Conservation (phyloP, 305 asterid genomes). For the Fraxinus paxiana region DNA sequence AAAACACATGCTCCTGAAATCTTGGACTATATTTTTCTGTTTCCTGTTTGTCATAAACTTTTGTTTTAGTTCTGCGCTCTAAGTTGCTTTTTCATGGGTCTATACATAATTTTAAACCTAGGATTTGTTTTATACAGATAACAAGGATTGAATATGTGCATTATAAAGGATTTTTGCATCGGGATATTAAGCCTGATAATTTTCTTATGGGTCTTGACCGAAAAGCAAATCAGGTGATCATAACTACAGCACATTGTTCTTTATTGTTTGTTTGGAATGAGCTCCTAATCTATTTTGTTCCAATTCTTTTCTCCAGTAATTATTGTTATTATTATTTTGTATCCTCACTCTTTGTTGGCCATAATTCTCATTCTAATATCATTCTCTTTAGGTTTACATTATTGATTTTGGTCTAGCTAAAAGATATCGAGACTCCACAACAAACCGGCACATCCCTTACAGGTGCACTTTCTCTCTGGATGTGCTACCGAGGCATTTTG, state of each 20-base stretch:
- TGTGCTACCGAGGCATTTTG: slow-evolving; percentile 13
- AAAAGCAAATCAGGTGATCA: slow-evolving; percentile 83
- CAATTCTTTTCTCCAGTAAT: neutral
- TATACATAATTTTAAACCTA: neutral
- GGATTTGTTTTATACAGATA: slow-evolving; percentile 45
- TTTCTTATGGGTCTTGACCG: slow-evolving; percentile 99
- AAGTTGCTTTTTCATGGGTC: neutral
- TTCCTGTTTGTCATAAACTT: slow-evolving; percentile 8
- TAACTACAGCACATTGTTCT: neutral
- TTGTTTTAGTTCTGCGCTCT: slow-evolving; percentile 3
- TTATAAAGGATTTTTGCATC: slow-evolving; percentile 88
- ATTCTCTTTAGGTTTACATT: slow-evolving; percentile 59
- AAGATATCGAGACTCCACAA: slow-evolving; percentile 76
- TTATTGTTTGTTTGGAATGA: neutral
- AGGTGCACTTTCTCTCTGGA: slow-evolving; percentile 44
- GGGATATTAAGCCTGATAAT: slow-evolving; percentile 96
- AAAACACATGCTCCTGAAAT: neutral
- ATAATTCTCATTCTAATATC: slow-evolving; percentile 18
- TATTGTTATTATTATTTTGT: neutral
- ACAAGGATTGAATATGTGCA: slow-evolving; percentile 88
- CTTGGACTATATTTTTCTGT: neutral
- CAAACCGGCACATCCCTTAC: slow-evolving; percentile 87
- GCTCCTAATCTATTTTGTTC: neutral
- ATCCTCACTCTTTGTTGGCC: slow-evolving; percentile 12
- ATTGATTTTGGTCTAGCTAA: slow-evolving; percentile 97